These are phyloP conservation scores for Capsella bursapastoris DNA, from an alignment of 345 rosid species.

Conservation along the genomic window DNA sequence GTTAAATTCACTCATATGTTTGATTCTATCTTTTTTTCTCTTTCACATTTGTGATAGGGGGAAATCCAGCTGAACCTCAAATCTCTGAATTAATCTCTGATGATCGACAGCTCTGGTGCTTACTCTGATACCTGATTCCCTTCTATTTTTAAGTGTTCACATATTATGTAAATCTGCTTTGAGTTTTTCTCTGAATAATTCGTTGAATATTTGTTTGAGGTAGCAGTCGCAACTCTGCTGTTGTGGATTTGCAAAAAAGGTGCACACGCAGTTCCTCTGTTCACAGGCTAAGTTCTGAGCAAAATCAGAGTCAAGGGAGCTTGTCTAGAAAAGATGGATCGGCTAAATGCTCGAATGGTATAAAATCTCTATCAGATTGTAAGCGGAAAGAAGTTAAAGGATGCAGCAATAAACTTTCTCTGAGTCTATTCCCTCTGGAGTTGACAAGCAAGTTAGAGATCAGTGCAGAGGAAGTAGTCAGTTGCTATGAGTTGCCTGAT, in stretches of 20 bases:
- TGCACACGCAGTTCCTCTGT: constrained; percentile 70
- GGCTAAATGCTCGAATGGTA: constrained; percentile 36
- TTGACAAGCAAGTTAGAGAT: constrained; percentile 77
- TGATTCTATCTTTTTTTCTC: constrained; percentile 4
- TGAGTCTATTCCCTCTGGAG: constrained; percentile 57
- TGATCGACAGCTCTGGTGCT: constrained; percentile 64
- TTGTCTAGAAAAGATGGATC: constrained; percentile 50
- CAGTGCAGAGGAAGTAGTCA: constrained; percentile 83
- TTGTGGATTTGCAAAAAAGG: constrained; percentile 68
- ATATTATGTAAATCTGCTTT: constrained; percentile 32
- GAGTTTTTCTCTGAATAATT: constrained; percentile 38
- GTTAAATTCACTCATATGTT: constrained; percentile 29
- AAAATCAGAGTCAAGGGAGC: constrained; percentile 53
- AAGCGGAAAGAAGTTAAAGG: constrained; percentile 58
- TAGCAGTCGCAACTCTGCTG: constrained; percentile 60
- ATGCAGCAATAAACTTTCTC: constrained; percentile 59
- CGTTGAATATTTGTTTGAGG: constrained; percentile 45
- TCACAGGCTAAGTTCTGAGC: constrained; percentile 64
- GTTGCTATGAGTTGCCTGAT: constrained; percentile 90
- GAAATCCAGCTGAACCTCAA: constrained; percentile 54
- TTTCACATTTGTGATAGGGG: constrained; percentile 51
- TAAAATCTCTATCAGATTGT: constrained; percentile 9
- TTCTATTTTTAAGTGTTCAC: constrained; percentile 6
- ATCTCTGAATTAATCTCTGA: constrained; percentile 54
- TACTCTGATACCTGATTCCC: constrained; percentile 31